phyloP scores from a whole-genome alignment of 768 basidiomycete genomes.

The Lepiota subincarnata region DNA sequence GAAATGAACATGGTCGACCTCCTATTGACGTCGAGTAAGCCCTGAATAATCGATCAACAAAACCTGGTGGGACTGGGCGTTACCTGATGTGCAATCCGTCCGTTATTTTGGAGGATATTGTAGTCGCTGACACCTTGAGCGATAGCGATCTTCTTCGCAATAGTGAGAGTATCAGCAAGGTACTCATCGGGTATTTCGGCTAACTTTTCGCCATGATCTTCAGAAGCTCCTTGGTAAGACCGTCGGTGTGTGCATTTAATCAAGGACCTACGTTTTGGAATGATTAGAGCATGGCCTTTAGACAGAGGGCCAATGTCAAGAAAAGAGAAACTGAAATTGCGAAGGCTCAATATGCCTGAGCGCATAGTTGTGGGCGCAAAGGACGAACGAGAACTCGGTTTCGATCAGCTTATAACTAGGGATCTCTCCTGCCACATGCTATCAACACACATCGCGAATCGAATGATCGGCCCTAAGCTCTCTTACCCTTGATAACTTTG shows the following conservation, averaged over 20 bases:
- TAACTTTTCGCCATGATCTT: slow-evolving; percentile 83
- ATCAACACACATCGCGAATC: background rate
- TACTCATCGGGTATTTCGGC: slow-evolving; percentile 88
- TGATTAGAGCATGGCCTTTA: slow-evolving; percentile 87
- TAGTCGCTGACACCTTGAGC: slow-evolving; percentile 76
- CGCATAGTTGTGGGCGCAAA: no score
- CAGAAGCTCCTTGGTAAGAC: background rate
- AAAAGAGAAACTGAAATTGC: slow-evolving; percentile 67
- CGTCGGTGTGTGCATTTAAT: background rate
- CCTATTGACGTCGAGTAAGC: slow-evolving; percentile 27
- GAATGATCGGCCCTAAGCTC: background rate
- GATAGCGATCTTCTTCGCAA: slow-evolving; percentile 84
- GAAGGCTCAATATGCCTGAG: background rate
- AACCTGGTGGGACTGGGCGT: background rate
- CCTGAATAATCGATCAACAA: background rate
- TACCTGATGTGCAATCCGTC: slow-evolving; percentile 57
- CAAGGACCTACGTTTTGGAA: slow-evolving; percentile 76
- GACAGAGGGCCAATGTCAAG: slow-evolving; percentile 89
- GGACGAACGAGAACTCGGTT: slow-evolving; percentile 62
- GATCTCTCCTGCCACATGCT: slow-evolving; percentile 63
- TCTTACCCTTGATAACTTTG: slow-evolving; percentile 87
- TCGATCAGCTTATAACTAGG: slow-evolving; percentile 85
- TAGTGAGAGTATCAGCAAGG: slow-evolving; percentile 68
- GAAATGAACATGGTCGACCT: slow-evolving; percentile 87
- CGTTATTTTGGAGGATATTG: slow-evolving; percentile 75